These are phyloP conservation scores for Wallacemonas rigidus DNA, from an alignment of 208 protist genomes.

Conservation along the genomic window DNA sequence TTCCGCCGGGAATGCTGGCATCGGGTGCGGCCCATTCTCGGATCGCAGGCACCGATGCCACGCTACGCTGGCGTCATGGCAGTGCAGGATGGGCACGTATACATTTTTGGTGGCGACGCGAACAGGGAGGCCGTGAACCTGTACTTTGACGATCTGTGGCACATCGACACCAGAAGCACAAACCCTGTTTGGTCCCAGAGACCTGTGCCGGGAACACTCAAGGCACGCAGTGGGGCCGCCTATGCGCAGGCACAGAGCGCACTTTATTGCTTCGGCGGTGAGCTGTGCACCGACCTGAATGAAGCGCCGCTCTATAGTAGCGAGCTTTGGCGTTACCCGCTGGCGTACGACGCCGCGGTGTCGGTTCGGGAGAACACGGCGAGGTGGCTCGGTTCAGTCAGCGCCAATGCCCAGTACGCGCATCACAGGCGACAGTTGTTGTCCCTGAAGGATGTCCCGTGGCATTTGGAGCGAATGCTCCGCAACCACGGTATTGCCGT, in stretches of 20 bases:
- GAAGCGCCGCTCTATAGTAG: constrained; percentile 42
- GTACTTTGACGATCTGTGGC: constrained; percentile 85
- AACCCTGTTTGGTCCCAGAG: constrained; percentile 27
- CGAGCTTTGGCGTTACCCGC: constrained; percentile 58
- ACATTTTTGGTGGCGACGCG: constrained; percentile 81
- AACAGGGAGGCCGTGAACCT: constrained; percentile 28
- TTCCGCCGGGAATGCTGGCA: constrained; percentile 6
- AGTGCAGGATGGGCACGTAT: constrained; percentile 43
- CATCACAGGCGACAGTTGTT: not conserved
- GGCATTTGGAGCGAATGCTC: not conserved
- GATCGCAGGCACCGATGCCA: constrained; percentile 18
- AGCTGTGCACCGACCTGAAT: constrained; percentile 30
- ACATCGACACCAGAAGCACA: constrained; percentile 30
- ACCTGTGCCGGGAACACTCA: constrained; percentile 29
- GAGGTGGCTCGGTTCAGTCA: constrained; percentile 40
- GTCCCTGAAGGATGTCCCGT: not conserved
- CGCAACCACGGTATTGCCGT: not conserved
- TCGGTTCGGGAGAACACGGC: constrained; percentile 49
- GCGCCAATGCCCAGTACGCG: not conserved
- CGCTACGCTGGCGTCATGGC: constrained; percentile 68
- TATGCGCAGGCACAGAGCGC: constrained; percentile 43
- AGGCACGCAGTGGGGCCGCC: constrained; percentile 62
- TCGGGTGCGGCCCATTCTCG: not conserved
- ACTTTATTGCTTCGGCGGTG: constrained; percentile 78
- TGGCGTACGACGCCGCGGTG: constrained; percentile 43